Conservation (phyloP, 768 basidiomycete genomes). For the Russula abietina region DNA sequence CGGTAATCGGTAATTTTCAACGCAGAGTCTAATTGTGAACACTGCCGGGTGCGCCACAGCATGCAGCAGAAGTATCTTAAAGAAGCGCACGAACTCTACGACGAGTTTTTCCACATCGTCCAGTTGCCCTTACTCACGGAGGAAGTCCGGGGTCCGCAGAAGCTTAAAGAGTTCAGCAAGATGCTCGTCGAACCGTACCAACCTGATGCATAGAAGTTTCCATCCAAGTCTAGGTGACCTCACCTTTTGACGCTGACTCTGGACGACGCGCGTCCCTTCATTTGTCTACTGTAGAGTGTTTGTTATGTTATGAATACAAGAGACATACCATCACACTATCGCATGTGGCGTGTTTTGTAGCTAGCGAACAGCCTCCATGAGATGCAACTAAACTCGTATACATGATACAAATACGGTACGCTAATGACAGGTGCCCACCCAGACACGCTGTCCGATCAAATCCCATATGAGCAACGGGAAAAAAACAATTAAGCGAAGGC, state of each 20-base stretch:
- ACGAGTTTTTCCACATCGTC: conserved; percentile 97
- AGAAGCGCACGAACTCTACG: conserved; percentile 95
- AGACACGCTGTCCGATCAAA: neutral
- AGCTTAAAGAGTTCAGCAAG: conserved; percentile 86
- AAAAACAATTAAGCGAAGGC: conserved; percentile 4
- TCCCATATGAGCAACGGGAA: neutral
- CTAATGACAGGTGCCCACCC: neutral
- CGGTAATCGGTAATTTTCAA: neutral
- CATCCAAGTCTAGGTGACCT: neutral
- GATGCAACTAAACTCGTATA: conserved; percentile 6
- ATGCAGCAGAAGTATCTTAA: conserved; percentile 98
- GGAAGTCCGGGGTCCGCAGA: conserved; percentile 93
- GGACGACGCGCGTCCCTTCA: neutral
- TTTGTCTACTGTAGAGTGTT: neutral
- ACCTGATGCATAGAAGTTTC: conserved; percentile 32
- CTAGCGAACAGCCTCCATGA: neutral
- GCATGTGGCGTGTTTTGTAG: neutral
- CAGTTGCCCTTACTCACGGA: conserved; percentile 91
- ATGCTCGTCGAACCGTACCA: conserved; percentile 82
- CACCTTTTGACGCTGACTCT: neutral
- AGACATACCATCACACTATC: neutral
- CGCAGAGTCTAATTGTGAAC: conserved; percentile 86
- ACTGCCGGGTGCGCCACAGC: conserved; percentile 87
- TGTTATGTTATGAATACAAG: neutral
- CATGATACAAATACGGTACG: conserved; percentile 16